Percentiles rank a stretch among this genome's conserved stretches.
These are phyloP conservation scores for Phylloporus arenicola DNA, from an alignment of 768 basidiomycete genomes.

Conservation along the genomic window DNA sequence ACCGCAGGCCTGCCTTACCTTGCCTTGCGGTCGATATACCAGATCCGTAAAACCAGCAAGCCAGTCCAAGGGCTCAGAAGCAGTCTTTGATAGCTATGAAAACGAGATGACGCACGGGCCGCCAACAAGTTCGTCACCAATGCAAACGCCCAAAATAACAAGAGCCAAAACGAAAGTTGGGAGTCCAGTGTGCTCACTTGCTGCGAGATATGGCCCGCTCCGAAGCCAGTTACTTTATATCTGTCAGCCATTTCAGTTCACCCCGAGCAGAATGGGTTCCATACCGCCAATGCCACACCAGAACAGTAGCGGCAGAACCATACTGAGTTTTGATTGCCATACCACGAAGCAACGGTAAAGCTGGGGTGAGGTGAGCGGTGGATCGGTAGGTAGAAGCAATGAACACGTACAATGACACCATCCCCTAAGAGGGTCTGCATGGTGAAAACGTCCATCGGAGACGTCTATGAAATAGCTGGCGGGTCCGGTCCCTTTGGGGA, in stretches of 20 bases:
- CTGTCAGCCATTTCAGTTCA: neutral
- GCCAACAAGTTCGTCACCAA: conserved; percentile 31
- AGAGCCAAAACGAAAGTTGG: conserved; percentile 31
- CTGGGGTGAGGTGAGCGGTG: conserved; percentile 6
- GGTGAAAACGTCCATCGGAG: conserved; percentile 24
- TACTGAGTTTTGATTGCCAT: conserved; percentile 26
- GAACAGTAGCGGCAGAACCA: conserved; percentile 27
- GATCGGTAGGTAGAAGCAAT: neutral
- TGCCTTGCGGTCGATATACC: conserved; percentile 23
- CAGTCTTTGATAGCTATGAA: neutral
- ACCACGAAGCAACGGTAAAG: conserved; percentile 29
- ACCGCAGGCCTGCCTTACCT: conserved; percentile 11
- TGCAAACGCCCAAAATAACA: conserved; percentile 30
- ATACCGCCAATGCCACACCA: conserved; percentile 27
- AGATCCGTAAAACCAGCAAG: conserved; percentile 28
- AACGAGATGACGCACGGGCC: conserved; percentile 20
- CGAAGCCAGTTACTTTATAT: conserved; percentile 15
- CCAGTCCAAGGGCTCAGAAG: conserved; percentile 9
- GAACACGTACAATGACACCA: conserved; percentile 22
- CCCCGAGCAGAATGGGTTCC: neutral
- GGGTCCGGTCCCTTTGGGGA: conserved; percentile 22
- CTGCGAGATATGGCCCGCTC: conserved; percentile 14
- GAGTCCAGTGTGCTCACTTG: neutral
- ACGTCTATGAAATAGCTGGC: conserved; percentile 20
- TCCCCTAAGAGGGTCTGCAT: conserved; percentile 29